These are phyloP conservation scores for Fusarium odoratissimum DNA, from an alignment of 2,329 filamentous ascomycete species.

Conservation along the genomic window DNA sequence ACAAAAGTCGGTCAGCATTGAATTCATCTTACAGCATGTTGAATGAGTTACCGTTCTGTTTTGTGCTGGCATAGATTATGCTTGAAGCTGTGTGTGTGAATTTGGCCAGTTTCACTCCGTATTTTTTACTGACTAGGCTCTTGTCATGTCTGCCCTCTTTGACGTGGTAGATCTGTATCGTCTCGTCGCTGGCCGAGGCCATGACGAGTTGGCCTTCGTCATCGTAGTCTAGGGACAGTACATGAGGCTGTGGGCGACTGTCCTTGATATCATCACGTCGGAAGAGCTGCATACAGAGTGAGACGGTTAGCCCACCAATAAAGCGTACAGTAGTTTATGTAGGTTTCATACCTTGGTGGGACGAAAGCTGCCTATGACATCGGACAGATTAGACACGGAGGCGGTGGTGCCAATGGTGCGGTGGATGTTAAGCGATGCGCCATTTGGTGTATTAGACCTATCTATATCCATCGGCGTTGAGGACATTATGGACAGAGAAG, in stretches of 20 bases:
- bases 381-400: constrained; percentile 75
- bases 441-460: constrained; percentile 53
- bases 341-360: constrained; percentile 78
- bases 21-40: neutral
- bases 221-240: constrained; percentile 96
- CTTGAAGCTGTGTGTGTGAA: constrained; percentile 93
- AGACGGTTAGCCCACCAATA: neutral
- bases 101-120: constrained; percentile 91
- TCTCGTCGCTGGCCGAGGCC: constrained; percentile 92
- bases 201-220: constrained; percentile 94
- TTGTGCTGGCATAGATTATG: constrained; percentile 95
- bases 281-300: constrained; percentile 60
- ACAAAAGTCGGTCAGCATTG: constrained; percentile 3
- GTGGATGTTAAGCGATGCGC: constrained; percentile 62
- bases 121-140: constrained; percentile 93
- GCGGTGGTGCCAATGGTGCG: constrained; percentile 57
- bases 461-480: constrained; percentile 70
- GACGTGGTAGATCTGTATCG: constrained; percentile 94
- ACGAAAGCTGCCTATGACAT: constrained; percentile 81
- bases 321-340: neutral
- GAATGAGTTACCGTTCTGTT: constrained; percentile 78
- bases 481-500: constrained; percentile 53
- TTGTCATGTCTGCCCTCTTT: constrained; percentile 91
- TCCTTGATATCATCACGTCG: constrained; percentile 67
- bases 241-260: constrained; percentile 66